Evolutionary conservation across 1,139 yeast genomes (phyloP), one percentile per base, ranked within the genome.

Genomic region (Pichia norvegensis): DNA sequence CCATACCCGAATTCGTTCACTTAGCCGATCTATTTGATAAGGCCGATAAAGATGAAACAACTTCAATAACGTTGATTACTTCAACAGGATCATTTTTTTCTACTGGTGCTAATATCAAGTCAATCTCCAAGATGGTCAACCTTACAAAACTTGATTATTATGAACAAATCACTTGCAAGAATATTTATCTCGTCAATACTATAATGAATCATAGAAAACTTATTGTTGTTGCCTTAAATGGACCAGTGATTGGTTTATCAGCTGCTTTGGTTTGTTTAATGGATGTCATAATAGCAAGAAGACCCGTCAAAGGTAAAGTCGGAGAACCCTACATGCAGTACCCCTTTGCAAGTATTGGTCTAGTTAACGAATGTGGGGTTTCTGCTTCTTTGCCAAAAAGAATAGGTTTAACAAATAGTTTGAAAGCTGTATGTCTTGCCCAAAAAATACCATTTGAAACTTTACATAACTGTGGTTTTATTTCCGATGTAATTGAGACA

Each of bases 321-420:
- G 73, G 7, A 4, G 19, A 36, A 14, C 47, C 46, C 4, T 56
- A 51, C 42, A 51, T 59, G 48, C 52, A 52, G 29, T 55, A 83
- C 25, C 96, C 97, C 16, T 87, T 87, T 64, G 79, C 92, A 44
- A 83, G 82, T 61, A 73, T 87, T 57, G 95, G 95, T 2, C 73
- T 87, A 56, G 92, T 85, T 4, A 78, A 86, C 49, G 97, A 87
- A 65, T 95, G 95, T 48, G 87, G 81, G 7, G 69, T 87, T 4
- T 79, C 88, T 10, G 76, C 79, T 21, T 77, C 92, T 11, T 69
- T 87, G 47, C 79, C 84, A 37, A 65, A 71, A 55, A 74, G 95
- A 58, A 69, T 87, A 51, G 95, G 95, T 2, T 70, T 81, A 69
- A 79, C 87, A 51, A 73, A 72, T 55, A 81, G 95, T 22, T 72